A percentile compares a stretch with the other conserved stretches of the same genome.
phyloP scores from a whole-genome alignment of 805 yeast species.

The Jamesozyma hellenica region DNA sequence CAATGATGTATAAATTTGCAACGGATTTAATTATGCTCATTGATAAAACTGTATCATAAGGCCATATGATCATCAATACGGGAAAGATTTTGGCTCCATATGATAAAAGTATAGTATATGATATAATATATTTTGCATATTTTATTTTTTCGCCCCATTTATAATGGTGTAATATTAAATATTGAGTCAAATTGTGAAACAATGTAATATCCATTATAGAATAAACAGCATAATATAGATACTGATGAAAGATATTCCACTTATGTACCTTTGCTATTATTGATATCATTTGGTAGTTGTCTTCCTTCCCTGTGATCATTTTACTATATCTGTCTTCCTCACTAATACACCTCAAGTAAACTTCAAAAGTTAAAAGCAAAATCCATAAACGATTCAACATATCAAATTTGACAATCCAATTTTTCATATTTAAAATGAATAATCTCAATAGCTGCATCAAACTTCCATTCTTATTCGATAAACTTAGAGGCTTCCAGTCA shows the following conservation, averaged over 20 bases:
- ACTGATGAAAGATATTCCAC: constrained; percentile 39
- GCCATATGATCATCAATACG: constrained; percentile 91
- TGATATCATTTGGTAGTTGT: neutral
- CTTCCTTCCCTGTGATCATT: neutral
- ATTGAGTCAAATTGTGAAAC: constrained; percentile 33
- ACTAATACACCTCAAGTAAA: constrained; percentile 84
- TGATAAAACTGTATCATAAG: constrained; percentile 73
- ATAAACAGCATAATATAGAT: constrained; percentile 43
- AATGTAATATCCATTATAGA: constrained; percentile 39
- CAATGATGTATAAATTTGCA: constrained; percentile 54
- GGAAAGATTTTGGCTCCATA: constrained; percentile 79
- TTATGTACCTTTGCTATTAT: constrained; percentile 28
- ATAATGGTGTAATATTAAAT: constrained; percentile 14
- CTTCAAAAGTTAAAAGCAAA: constrained; percentile 69
- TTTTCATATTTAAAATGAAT: constrained; percentile 5
- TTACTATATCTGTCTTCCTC: constrained; percentile 48
- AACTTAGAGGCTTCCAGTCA: constrained; percentile 5
- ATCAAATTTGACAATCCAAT: constrained; percentile 18
- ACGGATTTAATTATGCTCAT: constrained; percentile 49
- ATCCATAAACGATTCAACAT: constrained; percentile 41
- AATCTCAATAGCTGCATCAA: neutral
- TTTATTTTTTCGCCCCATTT: constrained; percentile 25
- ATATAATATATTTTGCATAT: constrained; percentile 30
- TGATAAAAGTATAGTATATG: constrained; percentile 64
- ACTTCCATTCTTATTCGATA: neutral